These are phyloP conservation scores for Phaeomoniella chlamydospora DNA, from an alignment of 2,329 filamentous ascomycete genomes.

Conservation along the genomic window DNA sequence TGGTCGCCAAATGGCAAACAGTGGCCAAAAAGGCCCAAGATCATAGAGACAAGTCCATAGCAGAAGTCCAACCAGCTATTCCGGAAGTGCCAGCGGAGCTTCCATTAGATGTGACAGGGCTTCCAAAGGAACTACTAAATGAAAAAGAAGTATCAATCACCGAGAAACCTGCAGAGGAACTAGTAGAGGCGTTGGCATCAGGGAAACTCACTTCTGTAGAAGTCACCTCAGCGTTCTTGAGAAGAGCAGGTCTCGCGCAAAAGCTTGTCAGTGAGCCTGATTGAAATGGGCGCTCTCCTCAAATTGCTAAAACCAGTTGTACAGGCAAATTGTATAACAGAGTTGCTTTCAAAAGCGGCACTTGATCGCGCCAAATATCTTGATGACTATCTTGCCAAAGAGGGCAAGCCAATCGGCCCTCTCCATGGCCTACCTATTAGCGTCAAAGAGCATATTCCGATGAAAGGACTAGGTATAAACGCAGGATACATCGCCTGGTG, in stretches of 20 bases:
- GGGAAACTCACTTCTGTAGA: slow-evolving; percentile 26
- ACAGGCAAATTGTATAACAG: slow-evolving; percentile 38
- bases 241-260: slow-evolving; percentile 39
- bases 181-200: slow-evolving; percentile 27
- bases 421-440: slow-evolving; percentile 39
- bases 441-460: slow-evolving; percentile 19
- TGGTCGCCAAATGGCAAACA: slow-evolving; percentile 6
- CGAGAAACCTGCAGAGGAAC: slow-evolving; percentile 26
- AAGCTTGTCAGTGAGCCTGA: slow-evolving; percentile 22
- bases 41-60: slow-evolving; percentile 11
- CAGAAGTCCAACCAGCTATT: slow-evolving; percentile 11
- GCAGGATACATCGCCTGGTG: slow-evolving; percentile 15
- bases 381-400: slow-evolving; percentile 33
- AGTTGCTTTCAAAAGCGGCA: slow-evolving; percentile 40
- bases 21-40: slow-evolving; percentile 7
- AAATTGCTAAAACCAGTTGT: neutral
- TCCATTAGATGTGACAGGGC: slow-evolving; percentile 19
- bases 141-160: slow-evolving; percentile 36
- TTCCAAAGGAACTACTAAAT: slow-evolving; percentile 32
- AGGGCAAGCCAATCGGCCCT: slow-evolving; percentile 19
- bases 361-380: slow-evolving; percentile 35
- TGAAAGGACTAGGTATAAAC: slow-evolving; percentile 13
- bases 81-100: slow-evolving; percentile 6
- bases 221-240: slow-evolving; percentile 39
- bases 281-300: neutral